Conservation (phyloP, 2,329 filamentous ascomycete species). For the Aspergillus japonicus region DNA sequence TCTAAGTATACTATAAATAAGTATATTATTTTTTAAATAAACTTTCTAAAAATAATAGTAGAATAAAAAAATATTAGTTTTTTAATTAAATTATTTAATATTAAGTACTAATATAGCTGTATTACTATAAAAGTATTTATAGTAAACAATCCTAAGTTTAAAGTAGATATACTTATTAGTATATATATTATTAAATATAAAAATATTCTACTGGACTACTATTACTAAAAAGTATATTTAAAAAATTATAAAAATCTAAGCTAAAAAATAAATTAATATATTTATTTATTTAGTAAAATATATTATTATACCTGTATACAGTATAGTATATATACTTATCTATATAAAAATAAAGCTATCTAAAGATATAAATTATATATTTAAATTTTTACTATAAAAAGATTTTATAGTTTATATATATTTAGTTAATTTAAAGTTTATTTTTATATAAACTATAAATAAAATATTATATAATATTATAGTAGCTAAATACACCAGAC, state of each 20-base stretch:
- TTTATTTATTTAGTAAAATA: background rate
- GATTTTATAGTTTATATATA: background rate
- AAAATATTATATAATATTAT: background rate
- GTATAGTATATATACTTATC: background rate
- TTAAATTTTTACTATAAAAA: background rate
- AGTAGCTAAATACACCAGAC: background rate
- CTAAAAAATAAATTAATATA: background rate
- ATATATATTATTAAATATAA: background rate
- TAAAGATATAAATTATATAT: background rate
- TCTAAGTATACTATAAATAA: background rate
- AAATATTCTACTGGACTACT: background rate
- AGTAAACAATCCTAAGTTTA: background rate
- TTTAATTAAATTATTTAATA: background rate
- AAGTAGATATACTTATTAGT: background rate
- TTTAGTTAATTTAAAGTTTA: background rate
- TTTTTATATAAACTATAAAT: background rate
- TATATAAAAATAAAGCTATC: background rate
- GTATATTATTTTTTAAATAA: background rate
- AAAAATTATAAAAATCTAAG: background rate
- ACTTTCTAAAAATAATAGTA: background rate
- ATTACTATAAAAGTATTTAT: background rate
- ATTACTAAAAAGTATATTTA: background rate
- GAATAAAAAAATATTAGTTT: background rate
- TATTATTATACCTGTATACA: background rate
- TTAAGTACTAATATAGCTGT: background rate